phyloP scores from a whole-genome alignment of 495 filamentous ascomycete genomes.

The Echria macrotheca region DNA sequence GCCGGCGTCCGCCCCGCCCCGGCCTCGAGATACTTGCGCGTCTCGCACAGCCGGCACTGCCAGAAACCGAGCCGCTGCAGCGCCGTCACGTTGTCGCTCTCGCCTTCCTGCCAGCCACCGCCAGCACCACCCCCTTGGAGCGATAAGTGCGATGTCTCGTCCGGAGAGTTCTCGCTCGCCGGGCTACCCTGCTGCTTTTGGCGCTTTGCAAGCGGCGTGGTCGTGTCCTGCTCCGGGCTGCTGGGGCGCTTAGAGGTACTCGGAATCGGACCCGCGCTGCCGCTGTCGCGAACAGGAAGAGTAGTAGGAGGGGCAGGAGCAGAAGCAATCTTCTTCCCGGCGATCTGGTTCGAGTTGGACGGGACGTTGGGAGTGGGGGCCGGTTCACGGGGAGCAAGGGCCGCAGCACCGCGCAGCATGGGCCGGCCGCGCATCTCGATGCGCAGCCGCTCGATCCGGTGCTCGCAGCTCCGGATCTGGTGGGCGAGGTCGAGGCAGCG shows the following conservation, averaged over 20 bases:
- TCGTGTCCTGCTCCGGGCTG: background rate
- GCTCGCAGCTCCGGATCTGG: slow-evolving; percentile 37
- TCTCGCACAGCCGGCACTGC: slow-evolving; percentile 40
- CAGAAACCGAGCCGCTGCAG: slow-evolving; percentile 41
- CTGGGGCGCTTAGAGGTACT: background rate
- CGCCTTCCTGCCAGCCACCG: background rate
- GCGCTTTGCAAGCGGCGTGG: background rate
- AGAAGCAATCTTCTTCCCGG: background rate
- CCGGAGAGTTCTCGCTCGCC: slow-evolving; percentile 3
- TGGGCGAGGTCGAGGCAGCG: slow-evolving; percentile 37
- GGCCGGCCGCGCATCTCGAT: slow-evolving; percentile 12
- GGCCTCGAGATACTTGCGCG: slow-evolving; percentile 35
- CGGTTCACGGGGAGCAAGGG: background rate
- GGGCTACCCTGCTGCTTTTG: background rate
- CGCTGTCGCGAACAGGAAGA: too few species aligned
- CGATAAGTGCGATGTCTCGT: background rate
- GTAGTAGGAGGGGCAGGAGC: background rate
- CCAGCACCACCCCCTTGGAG: slow-evolving; percentile 1
- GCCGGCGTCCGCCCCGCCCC: slow-evolving; percentile 35
- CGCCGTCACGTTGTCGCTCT: slow-evolving; percentile 7
- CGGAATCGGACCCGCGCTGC: background rate
- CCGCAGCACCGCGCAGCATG: background rate
- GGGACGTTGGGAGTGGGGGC: background rate
- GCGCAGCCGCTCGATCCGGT: slow-evolving; percentile 33
- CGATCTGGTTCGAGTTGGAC: background rate